Percentiles rank a stretch among this genome's conserved stretches.
Conservation (phyloP, 176 grass and related monocot species). For the Cenchrus purpureus region DNA sequence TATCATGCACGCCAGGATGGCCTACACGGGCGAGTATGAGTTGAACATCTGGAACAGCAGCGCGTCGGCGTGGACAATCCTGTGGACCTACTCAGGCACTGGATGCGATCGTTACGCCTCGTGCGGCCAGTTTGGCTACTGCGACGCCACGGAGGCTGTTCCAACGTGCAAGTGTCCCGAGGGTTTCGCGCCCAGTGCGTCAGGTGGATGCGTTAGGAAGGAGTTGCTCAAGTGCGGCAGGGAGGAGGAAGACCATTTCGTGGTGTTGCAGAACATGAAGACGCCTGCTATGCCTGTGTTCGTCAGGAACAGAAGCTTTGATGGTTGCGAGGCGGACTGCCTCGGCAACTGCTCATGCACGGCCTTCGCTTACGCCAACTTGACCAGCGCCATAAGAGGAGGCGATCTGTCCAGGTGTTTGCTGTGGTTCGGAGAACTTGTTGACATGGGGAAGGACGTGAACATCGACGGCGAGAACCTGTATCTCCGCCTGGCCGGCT, state of each 20-base stretch:
- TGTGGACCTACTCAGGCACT: not conserved
- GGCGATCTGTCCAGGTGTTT: not conserved
- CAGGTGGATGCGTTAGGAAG: not conserved
- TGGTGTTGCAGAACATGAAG: not conserved
- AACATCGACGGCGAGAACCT: not conserved
- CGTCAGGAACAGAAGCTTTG: no score
- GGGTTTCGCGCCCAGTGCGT: not conserved
- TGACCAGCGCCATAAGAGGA: constrained; percentile 6
- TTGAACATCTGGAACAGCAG: not conserved
- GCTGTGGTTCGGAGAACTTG: not conserved
- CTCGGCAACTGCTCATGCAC: constrained; percentile 41
- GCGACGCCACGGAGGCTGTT: constrained; percentile 12
- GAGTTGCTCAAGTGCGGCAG: not conserved
- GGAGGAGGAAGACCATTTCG: not conserved
- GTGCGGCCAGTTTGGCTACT: constrained; percentile 50
- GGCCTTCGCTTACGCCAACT: not conserved
- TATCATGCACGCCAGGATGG: not conserved
- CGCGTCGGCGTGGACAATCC: not conserved
- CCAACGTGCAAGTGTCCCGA: not conserved
- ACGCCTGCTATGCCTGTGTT: not conserved
- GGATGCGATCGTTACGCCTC: constrained; percentile 29
- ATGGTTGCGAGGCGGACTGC: no score
- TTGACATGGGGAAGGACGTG: not conserved
- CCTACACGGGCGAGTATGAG: constrained; percentile 2
- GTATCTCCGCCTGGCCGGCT: not conserved